Percentiles rank a stretch among this genome's conserved stretches.
Conservation (phyloP, 352 stramenopile genomes). For the Globisporangium takayamanum region DNA sequence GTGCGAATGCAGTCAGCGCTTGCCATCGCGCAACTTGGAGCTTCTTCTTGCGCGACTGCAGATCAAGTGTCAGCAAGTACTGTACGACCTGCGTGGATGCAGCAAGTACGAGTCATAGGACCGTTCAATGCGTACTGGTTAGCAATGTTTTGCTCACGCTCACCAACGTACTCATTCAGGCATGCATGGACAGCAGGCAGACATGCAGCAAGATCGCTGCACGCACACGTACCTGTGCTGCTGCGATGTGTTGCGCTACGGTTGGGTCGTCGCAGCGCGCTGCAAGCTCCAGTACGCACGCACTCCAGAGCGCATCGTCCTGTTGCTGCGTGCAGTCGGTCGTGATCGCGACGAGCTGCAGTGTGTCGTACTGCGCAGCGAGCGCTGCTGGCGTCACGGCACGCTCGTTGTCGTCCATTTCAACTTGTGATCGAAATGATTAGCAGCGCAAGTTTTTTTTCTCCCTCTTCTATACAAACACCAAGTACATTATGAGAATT, state of each 20-base stretch:
- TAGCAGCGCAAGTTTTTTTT: neutral
- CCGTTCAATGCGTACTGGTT: neutral
- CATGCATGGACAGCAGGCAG: neutral
- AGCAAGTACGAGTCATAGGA: neutral
- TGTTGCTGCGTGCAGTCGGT: neutral
- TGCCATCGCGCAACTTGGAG: slow-evolving; percentile 11
- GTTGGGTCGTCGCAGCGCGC: slow-evolving; percentile 1
- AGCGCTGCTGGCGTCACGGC: neutral
- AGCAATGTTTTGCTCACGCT: neutral
- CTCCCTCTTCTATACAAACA: neutral
- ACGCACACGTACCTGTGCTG: slow-evolving; percentile 1
- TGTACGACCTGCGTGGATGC: neutral
- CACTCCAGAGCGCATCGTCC: slow-evolving; percentile 5
- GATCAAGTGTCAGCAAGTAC: slow-evolving; percentile 5
- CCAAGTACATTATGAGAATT: neutral
- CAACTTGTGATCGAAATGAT: neutral
- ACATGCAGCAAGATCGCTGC: neutral
- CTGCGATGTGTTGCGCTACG: slow-evolving; percentile 2
- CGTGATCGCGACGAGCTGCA: neutral
- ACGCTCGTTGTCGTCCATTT: neutral
- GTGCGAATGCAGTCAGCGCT: slow-evolving; percentile 10
- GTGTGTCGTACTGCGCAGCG: slow-evolving; percentile 1
- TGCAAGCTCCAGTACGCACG: slow-evolving; percentile 8
- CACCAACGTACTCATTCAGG: neutral
- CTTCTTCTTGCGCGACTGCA: slow-evolving; percentile 13